Percentiles rank a stretch among this genome's conserved stretches.
phyloP scores from a whole-genome alignment of 1,284 basidiomycete species.

The Fistulina hepatica region DNA sequence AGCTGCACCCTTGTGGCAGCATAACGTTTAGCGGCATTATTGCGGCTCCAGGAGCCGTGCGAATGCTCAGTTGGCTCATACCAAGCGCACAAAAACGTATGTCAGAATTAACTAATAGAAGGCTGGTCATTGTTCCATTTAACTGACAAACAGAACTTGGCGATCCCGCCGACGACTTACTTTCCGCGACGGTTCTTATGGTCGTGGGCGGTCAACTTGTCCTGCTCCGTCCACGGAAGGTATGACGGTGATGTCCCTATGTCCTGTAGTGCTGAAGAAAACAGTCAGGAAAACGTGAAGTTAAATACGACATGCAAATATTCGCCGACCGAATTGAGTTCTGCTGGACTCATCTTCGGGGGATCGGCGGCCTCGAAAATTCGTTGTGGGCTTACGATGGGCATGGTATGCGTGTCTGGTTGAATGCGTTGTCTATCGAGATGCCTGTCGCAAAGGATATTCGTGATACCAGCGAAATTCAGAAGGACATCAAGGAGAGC shows the following conservation, averaged over 20 bases:
- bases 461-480: conserved; percentile 28
- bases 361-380: conserved; percentile 89
- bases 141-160: conserved; percentile 57
- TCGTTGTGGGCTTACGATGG: conserved; percentile 98
- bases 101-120: too few species aligned
- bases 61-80: conserved; percentile 96
- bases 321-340: conserved; percentile 94
- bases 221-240: conserved; percentile 76
- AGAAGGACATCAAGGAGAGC: conserved; percentile 79
- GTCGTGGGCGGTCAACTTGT: conserved; percentile 91
- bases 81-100: conserved; percentile 85
- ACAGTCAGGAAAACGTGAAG: conserved; percentile 76
- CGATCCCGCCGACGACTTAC: conserved; percentile 87
- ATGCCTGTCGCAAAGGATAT: conserved; percentile 30
- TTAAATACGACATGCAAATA: conserved; percentile 96
- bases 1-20: conserved; percentile 84
- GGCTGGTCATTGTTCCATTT: not conserved
- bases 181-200: conserved; percentile 93
- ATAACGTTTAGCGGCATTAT: conserved; percentile 94
- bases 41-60: conserved; percentile 72
- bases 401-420: conserved; percentile 81
- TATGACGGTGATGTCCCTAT: conserved; percentile 18
- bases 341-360: conserved; percentile 95
- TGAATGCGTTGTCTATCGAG: conserved; percentile 90
- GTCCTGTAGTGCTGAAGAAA: conserved; percentile 1